Conservation (phyloP, 2,329 filamentous ascomycete species). For the Eutypella sp. region DNA sequence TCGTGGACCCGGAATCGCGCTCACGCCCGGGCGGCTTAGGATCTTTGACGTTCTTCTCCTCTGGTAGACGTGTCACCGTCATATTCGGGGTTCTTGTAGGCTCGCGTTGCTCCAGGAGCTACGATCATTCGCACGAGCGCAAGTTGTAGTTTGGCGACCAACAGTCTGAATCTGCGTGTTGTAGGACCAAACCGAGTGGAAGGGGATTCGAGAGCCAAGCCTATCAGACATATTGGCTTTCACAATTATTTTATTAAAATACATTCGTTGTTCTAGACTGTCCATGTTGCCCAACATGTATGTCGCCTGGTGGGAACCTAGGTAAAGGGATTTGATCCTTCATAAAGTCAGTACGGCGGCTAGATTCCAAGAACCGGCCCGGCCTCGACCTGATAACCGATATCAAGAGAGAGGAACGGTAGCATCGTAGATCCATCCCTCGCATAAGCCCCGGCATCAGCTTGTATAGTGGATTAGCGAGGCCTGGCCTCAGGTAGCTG, state of each 20-base stretch:
- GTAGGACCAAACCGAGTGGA: too few species aligned
- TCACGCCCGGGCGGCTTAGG: background rate
- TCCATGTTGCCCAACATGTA: background rate
- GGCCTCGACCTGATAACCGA: background rate
- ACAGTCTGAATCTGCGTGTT: too few species aligned
- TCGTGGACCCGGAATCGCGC: background rate
- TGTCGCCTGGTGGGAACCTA: background rate
- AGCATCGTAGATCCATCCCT: background rate
- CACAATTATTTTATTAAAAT: background rate
- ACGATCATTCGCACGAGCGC: too few species aligned
- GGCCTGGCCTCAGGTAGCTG: too few species aligned
- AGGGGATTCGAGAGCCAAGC: too few species aligned
- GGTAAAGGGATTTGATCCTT: background rate
- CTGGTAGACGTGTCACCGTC: background rate
- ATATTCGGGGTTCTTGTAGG: too few species aligned
- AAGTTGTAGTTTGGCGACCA: too few species aligned
- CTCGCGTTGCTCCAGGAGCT: too few species aligned
- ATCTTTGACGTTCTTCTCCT: background rate
- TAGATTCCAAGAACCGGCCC: background rate
- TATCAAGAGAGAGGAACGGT: background rate
- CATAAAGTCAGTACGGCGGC: background rate
- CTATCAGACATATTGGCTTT: constrained; percentile 1
- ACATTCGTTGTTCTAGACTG: background rate
- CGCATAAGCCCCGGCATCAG: background rate
- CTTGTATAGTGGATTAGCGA: background rate